Base-by-base conservation (phyloP, 2,329 filamentous ascomycete genomes). In the Exophiala sideris region DNA sequence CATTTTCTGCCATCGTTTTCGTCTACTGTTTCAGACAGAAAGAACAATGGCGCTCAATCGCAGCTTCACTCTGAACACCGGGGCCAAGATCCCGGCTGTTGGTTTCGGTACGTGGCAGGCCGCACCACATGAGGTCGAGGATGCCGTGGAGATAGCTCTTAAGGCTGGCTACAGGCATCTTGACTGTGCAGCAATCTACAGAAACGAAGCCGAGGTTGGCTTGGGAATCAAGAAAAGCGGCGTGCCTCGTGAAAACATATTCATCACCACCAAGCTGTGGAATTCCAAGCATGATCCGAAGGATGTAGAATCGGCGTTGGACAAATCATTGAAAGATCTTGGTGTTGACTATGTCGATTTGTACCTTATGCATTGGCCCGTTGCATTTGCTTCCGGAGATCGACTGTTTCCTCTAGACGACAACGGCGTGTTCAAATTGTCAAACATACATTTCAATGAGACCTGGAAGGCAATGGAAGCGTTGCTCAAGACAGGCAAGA, bases 221-320 rank as follows among this genome's bases (percentile, higher is more conserved):
- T 69, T 76, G 24, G 78, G 71, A 63, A 65, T 45, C 61, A 67
- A 44, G 62, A 68, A 49, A 57, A 69, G 49, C 64, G 54, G 55
- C 41, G 55, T 61, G 9, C 38, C 48, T 20, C 54, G 59, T 5
- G 42, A 54, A 32, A 52, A 55, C 16, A 54, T 45, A 35, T 73
- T 79, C 67, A 71, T 81, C 48, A 84, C 81, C n/a, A 78, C 76
- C 58, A 85, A 85, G 71, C 71, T 84, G 10, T 85, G 80, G 81
- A 83, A 83, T 69, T 80, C 73, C 10, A 70, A 77, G 38, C 79
- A 81, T 62, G 67, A 71, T 48, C 71, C 75, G 1, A 70, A 77
- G 36, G 70, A 79, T 53, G 74, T 82, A 34, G 76, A 77, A 62
- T 68, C 70, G 48, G 77, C 73, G 2, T 66, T 81, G 14, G 69